phyloP scores from a whole-genome alignment of 371 early-diverging fungal genomes.

The Choanephora cucurbitarum region DNA sequence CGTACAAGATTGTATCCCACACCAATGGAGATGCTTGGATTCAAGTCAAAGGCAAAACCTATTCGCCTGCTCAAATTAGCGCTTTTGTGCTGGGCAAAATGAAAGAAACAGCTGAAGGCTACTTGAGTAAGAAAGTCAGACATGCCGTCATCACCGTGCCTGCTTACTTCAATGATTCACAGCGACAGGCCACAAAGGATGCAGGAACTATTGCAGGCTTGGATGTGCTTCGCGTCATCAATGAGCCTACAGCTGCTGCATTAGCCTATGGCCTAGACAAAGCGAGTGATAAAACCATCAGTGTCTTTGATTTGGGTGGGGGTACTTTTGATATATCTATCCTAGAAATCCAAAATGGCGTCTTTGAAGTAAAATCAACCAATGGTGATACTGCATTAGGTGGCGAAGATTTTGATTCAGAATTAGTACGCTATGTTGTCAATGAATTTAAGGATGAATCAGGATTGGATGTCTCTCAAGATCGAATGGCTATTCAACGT shows the following conservation, averaged over 20 bases:
- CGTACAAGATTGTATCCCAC: conserved; percentile 91
- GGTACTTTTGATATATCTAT: conserved; percentile 99
- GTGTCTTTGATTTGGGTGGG: conserved; percentile 99
- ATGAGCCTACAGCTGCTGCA: conserved; percentile 99
- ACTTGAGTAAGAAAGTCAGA: conserved; percentile 82
- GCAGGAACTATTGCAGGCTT: conserved; percentile 97
- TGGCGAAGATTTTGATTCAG: conserved; percentile 99
- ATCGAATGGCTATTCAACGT: conserved; percentile 93
- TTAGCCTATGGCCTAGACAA: conserved; percentile 98
- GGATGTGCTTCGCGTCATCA: conserved; percentile 97
- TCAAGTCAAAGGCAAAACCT: conserved; percentile 87
- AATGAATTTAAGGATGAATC: conserved; percentile 87
- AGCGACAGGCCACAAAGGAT: conserved; percentile 99
- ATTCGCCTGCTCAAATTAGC: conserved; percentile 96
- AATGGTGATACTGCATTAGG: conserved; percentile 98
- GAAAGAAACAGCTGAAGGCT: conserved; percentile 93
- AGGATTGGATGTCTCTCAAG: conserved; percentile 69
- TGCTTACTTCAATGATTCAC: conserved; percentile 88
- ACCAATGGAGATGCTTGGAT: conserved; percentile 99
- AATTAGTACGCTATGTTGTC: conserved; percentile 80
- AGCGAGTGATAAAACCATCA: conserved; percentile 87
- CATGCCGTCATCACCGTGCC: conserved; percentile 92
- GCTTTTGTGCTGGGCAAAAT: conserved; percentile 94
- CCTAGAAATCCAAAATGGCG: conserved; percentile 96
- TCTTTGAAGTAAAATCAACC: conserved; percentile 98